A percentile compares a stretch with the other conserved stretches of the same genome.
phyloP scores from a whole-genome alignment of 305 asterid genomes.

The Fraxinus xanthoxyloides region DNA sequence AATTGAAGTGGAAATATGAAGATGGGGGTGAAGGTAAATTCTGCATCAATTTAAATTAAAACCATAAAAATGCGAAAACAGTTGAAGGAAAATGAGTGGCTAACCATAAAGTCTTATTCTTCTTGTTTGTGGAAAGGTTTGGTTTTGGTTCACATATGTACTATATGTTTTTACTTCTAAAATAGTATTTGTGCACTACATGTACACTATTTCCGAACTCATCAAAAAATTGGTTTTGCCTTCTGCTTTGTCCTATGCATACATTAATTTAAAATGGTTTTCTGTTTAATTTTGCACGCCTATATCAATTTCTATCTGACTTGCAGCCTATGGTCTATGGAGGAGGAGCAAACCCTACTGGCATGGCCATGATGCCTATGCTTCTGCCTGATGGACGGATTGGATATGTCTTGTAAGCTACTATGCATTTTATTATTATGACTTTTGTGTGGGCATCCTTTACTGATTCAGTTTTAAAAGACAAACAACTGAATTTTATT shows the following conservation, averaged over 20 bases:
- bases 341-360: constrained; percentile 40
- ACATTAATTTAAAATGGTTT: not conserved
- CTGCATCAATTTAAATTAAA: not conserved
- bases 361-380: constrained; percentile 60
- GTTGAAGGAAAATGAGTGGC: not conserved
- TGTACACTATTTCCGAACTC: not conserved
- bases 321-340: constrained; percentile 47
- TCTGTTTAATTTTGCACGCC: not conserved
- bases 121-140: not conserved
- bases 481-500: not conserved
- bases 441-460: not conserved
- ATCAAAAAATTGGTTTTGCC: not conserved
- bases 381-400: constrained; percentile 59
- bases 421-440: not conserved
- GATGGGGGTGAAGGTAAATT: not conserved
- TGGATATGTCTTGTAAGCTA: constrained; percentile 56
- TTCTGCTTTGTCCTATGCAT: not conserved
- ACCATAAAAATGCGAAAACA: not conserved
- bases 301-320: not conserved
- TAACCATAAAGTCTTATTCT: not conserved
- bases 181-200: not conserved
- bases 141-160: not conserved
- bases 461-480: not conserved
- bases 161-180: not conserved
- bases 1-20: not conserved